Evolutionary conservation across 139 green algal species (phyloP), one percentile per base, ranked within the genome.

Genomic region (Picochlorum sp.): DNA sequence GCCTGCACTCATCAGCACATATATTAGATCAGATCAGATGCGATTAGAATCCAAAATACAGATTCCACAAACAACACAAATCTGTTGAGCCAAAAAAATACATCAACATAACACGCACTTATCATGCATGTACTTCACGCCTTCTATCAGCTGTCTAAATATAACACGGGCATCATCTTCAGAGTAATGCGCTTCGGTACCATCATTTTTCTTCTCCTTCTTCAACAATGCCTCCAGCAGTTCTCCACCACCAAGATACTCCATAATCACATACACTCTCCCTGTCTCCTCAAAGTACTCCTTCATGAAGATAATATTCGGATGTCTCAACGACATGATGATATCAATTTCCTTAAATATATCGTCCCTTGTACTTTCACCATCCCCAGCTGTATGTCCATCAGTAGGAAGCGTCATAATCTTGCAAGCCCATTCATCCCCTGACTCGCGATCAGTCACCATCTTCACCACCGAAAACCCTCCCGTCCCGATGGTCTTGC

Each of bases 301-400:
- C 39, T 89, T 89, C 22, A 95, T 59, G 59, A 66, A 83, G 28
- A 95, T 80, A 10, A 95, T 80, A 61, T 94, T 92, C 14, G 76
- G 55, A 54, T 95, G 84, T 59, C 88, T 69, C 50, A 92, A 68
- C 8, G 69, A 69, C 26, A 86, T 83, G 29, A 92, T 63, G 24
- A 95, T 89, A 59, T 92, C 81, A 53, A 95, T 93, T 58, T 95
- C 87, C 67, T 94, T 94, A 69, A 90, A 89, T 20, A 94, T 89
- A 76, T 94, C 86, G 47, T 83, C 81, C 1, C 78, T 40, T 10
- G 79, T 85, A 73, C 75, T 85, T 50, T 91, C 85, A 57, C 83
- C 84, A 63, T 87, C 82, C 3, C 58, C 70, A 18, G 73, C 65
- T 18, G 75, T 61, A 53, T 74, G 70, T 5, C 72, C 71, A 2